Conservation (phyloP, 2,329 filamentous ascomycete genomes). For the Fonsecaea pedrosoi region DNA sequence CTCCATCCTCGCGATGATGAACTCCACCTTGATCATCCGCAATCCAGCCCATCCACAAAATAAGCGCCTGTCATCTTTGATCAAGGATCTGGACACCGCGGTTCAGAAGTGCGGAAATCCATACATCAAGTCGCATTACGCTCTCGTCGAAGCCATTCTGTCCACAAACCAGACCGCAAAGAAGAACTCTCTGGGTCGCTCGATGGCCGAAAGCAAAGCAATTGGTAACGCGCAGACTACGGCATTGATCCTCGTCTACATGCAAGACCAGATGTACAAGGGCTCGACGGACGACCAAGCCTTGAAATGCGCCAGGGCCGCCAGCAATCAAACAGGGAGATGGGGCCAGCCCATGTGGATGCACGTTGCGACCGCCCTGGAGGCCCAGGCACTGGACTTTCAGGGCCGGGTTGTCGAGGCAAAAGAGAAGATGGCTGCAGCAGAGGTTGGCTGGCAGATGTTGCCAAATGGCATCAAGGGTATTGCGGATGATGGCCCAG, state of each 20-base stretch:
- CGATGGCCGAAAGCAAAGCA: constrained; percentile 71
- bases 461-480: constrained; percentile 43
- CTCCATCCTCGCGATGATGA: constrained; percentile 67
- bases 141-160: constrained; percentile 74
- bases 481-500: neutral
- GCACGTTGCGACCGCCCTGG: constrained; percentile 79
- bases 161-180: constrained; percentile 72
- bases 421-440: constrained; percentile 53
- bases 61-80: constrained; percentile 63
- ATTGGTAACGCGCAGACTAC: constrained; percentile 79
- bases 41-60: constrained; percentile 65
- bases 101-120: constrained; percentile 74
- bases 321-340: constrained; percentile 69
- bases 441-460: constrained; percentile 48
- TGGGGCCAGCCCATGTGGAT: constrained; percentile 77
- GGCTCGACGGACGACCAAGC: constrained; percentile 82
- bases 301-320: constrained; percentile 75
- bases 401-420: constrained; percentile 69
- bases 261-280: constrained; percentile 82
- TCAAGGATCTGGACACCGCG: constrained; percentile 70
- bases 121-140: constrained; percentile 78
- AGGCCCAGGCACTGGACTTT: constrained; percentile 75
- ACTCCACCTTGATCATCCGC: constrained; percentile 75
- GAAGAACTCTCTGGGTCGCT: constrained; percentile 77
- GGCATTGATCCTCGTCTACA: constrained; percentile 82